Conservation (phyloP, 768 basidiomycete species). For the Panaeolus papilionaceus region DNA sequence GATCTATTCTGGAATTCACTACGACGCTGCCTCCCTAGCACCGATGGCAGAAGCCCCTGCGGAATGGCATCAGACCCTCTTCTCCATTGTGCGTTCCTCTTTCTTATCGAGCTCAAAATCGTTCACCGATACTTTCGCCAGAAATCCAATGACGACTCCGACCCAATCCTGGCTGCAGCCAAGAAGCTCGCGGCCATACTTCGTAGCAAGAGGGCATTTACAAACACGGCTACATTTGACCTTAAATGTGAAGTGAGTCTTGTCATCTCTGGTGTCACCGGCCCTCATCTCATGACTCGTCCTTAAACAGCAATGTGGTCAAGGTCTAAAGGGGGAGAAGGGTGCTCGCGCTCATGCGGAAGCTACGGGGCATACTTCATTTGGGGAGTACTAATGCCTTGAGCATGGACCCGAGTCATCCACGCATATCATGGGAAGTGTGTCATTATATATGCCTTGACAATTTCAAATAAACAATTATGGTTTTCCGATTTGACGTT, state of each 20-base stretch:
- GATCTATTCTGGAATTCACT: conserved; percentile 97
- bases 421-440: no score
- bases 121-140: conserved; percentile 20
- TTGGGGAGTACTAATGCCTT: conserved; percentile 73
- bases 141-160: conserved; percentile 45
- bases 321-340: conserved; percentile 93
- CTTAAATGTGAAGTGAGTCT: conserved; percentile 81
- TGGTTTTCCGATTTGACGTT: no score
- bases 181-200: conserved; percentile 75
- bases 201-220: conserved; percentile 81
- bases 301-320: conserved; percentile 67
- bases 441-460: no score
- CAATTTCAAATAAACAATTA: no score
- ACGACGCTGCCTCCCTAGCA: conserved; percentile 88
- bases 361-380: conserved; percentile 83
- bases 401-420: no score
- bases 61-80: conserved; percentile 91
- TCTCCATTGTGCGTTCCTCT: conserved; percentile 57
- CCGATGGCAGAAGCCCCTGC: conserved; percentile 76
- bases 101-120: background rate
- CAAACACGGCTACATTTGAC: conserved; percentile 92
- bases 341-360: conserved; percentile 89
- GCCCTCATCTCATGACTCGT: conserved; percentile 8
- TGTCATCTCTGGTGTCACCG: background rate
- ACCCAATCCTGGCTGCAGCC: conserved; percentile 68